Evolutionary conservation across 1,139 yeast genomes (phyloP), one percentile per base, ranked within the genome.

Genomic region (Blastobotrys proliferans): DNA sequence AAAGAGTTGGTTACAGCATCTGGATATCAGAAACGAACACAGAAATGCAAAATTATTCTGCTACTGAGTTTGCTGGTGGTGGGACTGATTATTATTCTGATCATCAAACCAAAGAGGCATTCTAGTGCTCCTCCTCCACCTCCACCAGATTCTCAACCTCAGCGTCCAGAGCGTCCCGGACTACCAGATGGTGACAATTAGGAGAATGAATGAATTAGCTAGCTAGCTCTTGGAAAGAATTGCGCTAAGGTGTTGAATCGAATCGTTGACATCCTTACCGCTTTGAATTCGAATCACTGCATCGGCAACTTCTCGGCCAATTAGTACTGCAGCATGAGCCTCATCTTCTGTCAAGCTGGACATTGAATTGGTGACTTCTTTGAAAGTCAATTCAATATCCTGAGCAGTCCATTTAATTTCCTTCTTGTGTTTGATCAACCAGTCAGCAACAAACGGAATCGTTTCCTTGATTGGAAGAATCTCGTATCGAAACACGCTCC

Each of bases 31-130:
- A 82, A 83, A 60, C 72, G 94, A 49, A 85, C 95, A 1, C 88
- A 92, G 45, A 92, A 90, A 62, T 92, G 97, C 66, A 90, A 88
- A 62, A 66, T 92, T 35, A 90, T 92, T 13, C 70, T 92, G 41
- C 70, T 92, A 38, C 66, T 92, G 49, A 66, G 79, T 13, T 69
- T 92, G 46, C 62, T 88, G 27, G 94, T 86, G 22, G 68, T 87
- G 45, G 83, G 85, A 3, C 67, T 88, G 44, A 70, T 90, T 44
- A 73, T 90, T 54, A 62, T 88, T 9, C 77, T 90, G 11, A 65
- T 88, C 52, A 72, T 86, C 40, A 81, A 79, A 54, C 96, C 96
- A 1, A 71, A 64, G 47, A 47, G 51, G 10, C 62, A 57, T 22
- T 38, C 40, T 9, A 32, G 41, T 11, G 21, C 51, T 6, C n/a